phyloP scores from a whole-genome alignment of 2,329 filamentous ascomycete genomes.

The Aspergillus transmontanensis region DNA sequence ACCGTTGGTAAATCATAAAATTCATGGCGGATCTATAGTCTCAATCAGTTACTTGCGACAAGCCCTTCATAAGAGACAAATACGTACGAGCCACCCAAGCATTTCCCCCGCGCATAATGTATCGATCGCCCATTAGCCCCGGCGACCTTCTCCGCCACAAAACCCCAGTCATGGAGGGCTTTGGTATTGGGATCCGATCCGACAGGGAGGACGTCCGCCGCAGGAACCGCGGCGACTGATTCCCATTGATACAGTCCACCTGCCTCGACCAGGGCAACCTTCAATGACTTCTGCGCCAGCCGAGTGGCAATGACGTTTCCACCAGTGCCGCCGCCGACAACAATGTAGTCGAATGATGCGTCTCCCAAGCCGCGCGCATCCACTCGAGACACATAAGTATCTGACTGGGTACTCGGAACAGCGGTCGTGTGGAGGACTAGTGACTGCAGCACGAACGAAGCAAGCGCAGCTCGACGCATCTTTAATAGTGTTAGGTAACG shows the following conservation, averaged over 20 bases:
- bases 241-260: constrained; percentile 30
- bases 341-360: constrained; percentile 28
- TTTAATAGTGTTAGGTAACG: background rate
- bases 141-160: constrained; percentile 22
- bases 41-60: constrained; percentile 18
- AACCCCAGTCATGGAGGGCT: constrained; percentile 28
- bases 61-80: constrained; percentile 25
- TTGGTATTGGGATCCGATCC: constrained; percentile 26
- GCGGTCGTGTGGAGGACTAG: background rate
- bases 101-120: constrained; percentile 20
- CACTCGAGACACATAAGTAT: background rate
- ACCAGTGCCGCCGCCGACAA: constrained; percentile 33
- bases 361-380: background rate
- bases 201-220: constrained; percentile 20
- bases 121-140: constrained; percentile 26
- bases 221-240: constrained; percentile 27
- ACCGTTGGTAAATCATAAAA: constrained; percentile 28
- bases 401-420: background rate
- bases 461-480: background rate
- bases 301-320: constrained; percentile 29
- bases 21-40: constrained; percentile 23
- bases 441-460: background rate
- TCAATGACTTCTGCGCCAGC: constrained; percentile 26
- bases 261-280: constrained; percentile 33
- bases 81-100: constrained; percentile 17